Conservation (phyloP, 176 grass and related monocot genomes). For the Canna indica region DNA sequence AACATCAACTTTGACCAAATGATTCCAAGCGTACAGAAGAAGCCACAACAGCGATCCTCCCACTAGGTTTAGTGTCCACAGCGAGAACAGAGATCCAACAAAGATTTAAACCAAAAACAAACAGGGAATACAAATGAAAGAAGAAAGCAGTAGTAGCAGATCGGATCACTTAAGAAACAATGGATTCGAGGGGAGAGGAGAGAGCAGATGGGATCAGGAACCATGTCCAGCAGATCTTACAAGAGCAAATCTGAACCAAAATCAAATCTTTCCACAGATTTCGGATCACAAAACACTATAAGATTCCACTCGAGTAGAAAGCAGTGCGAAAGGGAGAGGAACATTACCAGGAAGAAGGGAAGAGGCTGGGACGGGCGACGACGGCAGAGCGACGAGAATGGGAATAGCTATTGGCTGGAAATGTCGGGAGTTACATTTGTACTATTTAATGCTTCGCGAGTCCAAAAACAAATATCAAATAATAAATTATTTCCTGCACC, state of each 20-base stretch:
- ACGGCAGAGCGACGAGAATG: not conserved
- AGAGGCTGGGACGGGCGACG: not conserved
- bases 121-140: not conserved
- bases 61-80: not conserved
- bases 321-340: not conserved
- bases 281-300: not conserved
- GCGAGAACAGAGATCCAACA: not conserved
- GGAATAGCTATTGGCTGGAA: not conserved
- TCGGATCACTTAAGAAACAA: not conserved
- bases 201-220: not conserved
- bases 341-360: not conserved
- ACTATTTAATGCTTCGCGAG: not conserved
- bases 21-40: not conserved
- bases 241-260: not conserved
- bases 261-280: not conserved
- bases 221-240: not conserved
- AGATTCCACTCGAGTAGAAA: not conserved
- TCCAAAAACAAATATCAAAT: not conserved
- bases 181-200: not conserved
- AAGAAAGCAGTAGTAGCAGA: not conserved
- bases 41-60: not conserved
- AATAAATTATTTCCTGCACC: not conserved
- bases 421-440: constrained; percentile 4
- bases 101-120: not conserved
- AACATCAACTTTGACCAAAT: not conserved